Percentiles rank a stretch among this genome's conserved stretches.
Evolutionary conservation across 2,329 filamentous ascomycete species (phyloP).

Genomic region (Pseudogymnoascus sp.): DNA sequence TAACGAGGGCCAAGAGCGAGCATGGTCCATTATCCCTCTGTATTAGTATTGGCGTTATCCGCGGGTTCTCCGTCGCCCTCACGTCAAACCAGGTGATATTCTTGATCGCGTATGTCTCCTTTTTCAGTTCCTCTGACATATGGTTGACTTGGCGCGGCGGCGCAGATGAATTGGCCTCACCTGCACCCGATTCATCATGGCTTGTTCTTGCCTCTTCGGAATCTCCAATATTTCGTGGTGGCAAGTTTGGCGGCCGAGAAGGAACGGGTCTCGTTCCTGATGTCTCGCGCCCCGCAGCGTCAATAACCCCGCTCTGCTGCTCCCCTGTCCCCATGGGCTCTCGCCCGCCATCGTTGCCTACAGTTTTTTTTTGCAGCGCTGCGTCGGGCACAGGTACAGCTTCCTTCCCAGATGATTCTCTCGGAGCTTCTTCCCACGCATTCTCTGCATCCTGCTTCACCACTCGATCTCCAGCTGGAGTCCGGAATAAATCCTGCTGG

Average conservation of each 20-base stretch:
- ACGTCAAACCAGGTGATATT: slow-evolving; percentile 78
- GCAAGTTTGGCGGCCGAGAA: neutral
- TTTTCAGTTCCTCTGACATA: slow-evolving; percentile 17
- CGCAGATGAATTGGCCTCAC: slow-evolving; percentile 14
- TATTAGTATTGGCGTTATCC: slow-evolving; percentile 77
- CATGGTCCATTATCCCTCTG: slow-evolving; percentile 95
- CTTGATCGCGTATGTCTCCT: slow-evolving; percentile 86
- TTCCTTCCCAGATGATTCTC: slow-evolving; percentile 10
- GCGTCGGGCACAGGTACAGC: neutral
- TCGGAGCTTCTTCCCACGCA: slow-evolving; percentile 24
- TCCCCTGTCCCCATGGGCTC: neutral
- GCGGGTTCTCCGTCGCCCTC: slow-evolving; percentile 49
- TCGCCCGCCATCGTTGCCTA: neutral
- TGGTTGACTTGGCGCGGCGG: neutral
- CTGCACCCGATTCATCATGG: slow-evolving; percentile 21
- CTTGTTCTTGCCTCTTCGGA: slow-evolving; percentile 16
- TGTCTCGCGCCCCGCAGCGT: neutral
- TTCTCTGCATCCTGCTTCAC: slow-evolving; percentile 23
- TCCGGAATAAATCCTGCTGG: slow-evolving; percentile 16
- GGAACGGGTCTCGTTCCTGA: neutral
- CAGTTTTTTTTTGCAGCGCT: slow-evolving; percentile 4
- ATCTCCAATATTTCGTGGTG: slow-evolving; percentile 17
- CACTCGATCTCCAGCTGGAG: slow-evolving; percentile 14
- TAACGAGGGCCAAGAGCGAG: slow-evolving; percentile 84
- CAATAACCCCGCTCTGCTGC: slow-evolving; percentile 4